Base-by-base conservation (phyloP, 106 monocot species). In the Apostasia shenzhenica region DNA sequence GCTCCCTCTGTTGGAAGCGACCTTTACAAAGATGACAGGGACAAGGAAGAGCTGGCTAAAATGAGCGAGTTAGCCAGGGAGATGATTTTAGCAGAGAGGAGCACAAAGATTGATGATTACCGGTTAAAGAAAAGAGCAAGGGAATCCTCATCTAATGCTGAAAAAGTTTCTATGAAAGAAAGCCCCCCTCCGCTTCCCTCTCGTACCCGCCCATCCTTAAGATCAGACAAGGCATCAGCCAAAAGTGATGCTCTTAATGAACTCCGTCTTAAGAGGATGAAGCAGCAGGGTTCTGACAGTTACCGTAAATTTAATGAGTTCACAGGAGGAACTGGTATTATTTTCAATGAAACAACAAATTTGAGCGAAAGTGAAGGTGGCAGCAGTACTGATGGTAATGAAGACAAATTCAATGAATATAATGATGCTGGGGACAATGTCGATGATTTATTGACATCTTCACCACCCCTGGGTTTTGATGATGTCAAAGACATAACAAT, bases 11-110 rank as follows among this genome's bases (percentile, higher is more conserved):
- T 86, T 2, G 91, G 91, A 7, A 86, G 86, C 39, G 91, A 91
- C 41, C 81, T 91, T 38, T 91, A 91, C 74, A 86, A 78, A 75
- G 83, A 84, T 68, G 86, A 91, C 57, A 81, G 72, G 4, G 91
- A 86, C 54, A 91, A 79, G 61, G 81, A 91, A 68, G 77, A 79
- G 41, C 74, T 86, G 10, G 68, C 55, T 57, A 79, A 77, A 57
- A 76, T 84, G 81, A 63, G 83, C 26, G 91, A 91, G 70, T 60
- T 87, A 1, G 73, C 86, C 14, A 58, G 91, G 67, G 86, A 91
- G 77, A 79, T 91, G 91, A 86, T 91, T 45, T 55, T 91, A 48
- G 74, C 80, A 3, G 91, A 91, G 43, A 59, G 91, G 54, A 67
- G 91, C 41, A 71, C 65, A 3, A 79, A 54, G 49, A 69, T 78